A percentile compares a stretch with the other conserved stretches of the same genome.
Conservation (phyloP, 805 yeast species). For the Blastobotrys chiropterorum region DNA sequence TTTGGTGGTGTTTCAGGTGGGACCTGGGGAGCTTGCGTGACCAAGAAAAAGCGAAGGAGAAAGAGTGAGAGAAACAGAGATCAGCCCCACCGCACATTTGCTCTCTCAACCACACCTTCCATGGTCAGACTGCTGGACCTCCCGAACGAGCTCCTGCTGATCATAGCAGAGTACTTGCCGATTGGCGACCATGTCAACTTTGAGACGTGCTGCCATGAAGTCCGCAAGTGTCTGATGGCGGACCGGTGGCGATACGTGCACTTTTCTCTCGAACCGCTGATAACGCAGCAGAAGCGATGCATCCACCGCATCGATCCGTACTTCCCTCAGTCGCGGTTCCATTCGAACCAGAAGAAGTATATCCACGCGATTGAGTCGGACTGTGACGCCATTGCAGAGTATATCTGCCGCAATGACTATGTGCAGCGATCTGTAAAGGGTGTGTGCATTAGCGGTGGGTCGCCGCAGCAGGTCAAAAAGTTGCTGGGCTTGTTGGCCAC, state of each 20-base stretch:
- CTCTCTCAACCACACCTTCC: background rate
- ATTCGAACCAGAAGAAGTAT: background rate
- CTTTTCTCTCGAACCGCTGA: background rate
- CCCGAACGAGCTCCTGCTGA: background rate
- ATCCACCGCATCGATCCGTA: constrained; percentile 48
- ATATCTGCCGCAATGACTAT: background rate
- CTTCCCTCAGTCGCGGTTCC: background rate
- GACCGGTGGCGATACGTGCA: background rate
- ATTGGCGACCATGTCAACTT: background rate
- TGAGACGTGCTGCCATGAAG: background rate
- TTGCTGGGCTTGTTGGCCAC: background rate
- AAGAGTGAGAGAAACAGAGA: too few relatives aligned
- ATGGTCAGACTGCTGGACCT: background rate
- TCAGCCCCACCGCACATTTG: background rate
- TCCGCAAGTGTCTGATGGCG: background rate
- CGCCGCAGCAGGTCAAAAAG: background rate
- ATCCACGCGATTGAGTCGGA: background rate
- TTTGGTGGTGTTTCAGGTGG: background rate
- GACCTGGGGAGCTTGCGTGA: too few relatives aligned
- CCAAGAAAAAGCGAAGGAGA: too few relatives aligned
- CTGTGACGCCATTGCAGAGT: background rate
- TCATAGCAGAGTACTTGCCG: background rate
- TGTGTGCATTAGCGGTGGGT: background rate
- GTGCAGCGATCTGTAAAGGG: background rate
- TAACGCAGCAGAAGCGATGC: constrained; percentile 53